Conservation (phyloP, 805 yeast species). For the Starmerella etchellsii region DNA sequence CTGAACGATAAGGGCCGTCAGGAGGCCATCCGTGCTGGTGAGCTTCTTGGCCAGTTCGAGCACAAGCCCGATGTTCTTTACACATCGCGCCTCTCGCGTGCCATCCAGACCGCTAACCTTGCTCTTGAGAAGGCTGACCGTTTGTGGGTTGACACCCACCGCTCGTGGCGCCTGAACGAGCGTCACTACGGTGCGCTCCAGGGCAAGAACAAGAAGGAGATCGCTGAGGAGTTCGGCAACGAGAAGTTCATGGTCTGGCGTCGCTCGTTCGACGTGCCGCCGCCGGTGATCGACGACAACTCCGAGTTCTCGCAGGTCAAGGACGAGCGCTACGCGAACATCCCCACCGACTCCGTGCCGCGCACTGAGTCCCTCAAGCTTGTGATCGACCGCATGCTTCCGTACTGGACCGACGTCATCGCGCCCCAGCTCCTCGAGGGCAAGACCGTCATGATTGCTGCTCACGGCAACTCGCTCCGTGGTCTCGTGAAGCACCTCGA, state of each 20-base stretch:
- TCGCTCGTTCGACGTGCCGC: conserved; percentile 94
- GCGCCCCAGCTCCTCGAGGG: conserved; percentile 71
- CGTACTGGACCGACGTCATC: conserved; percentile 91
- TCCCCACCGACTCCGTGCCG: conserved; percentile 82
- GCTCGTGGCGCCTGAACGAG: conserved; percentile 97
- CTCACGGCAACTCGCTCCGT: conserved; percentile 98
- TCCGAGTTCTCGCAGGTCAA: conserved; percentile 73
- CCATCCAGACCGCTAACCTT: conserved; percentile 93
- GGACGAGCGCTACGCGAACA: conserved; percentile 71
- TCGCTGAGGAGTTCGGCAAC: conserved; percentile 74
- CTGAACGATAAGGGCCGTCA: conserved; percentile 71
- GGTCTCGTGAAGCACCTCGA: conserved; percentile 93
- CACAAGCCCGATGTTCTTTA: conserved; percentile 74
- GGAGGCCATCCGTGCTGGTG: conserved; percentile 92
- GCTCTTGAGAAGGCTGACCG: conserved; percentile 83
- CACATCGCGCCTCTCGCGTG: conserved; percentile 87
- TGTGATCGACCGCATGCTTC: conserved; percentile 91
- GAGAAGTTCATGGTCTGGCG: conserved; percentile 95
- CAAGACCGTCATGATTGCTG: conserved; percentile 86
- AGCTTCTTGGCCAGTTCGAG: conserved; percentile 73
- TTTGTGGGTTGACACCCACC: conserved; percentile 77
- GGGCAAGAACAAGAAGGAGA: conserved; percentile 95
- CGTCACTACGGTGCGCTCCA: conserved; percentile 98
- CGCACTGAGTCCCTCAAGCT: conserved; percentile 87
- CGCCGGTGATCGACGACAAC: conserved; percentile 70